Evolutionary conservation across 495 filamentous ascomycete species (phyloP), one percentile per base, ranked within the genome.

Genomic region (Podospora appendiculata): DNA sequence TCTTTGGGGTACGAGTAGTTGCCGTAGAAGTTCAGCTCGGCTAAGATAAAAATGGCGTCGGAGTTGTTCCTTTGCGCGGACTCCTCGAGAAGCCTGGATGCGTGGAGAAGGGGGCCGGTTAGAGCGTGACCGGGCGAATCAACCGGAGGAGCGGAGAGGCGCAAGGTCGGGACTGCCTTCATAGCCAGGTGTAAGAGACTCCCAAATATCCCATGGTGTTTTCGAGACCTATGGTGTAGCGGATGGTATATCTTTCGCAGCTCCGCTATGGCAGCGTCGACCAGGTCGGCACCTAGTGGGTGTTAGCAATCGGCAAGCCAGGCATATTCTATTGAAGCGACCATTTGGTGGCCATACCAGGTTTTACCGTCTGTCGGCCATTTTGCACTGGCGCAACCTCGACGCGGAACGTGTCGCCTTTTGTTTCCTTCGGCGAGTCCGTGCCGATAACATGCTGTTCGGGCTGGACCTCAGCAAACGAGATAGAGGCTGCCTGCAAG

Each of bases 21-120:
- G 66, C 93, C 94, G 64, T 93, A 89, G 68, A 96, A 96, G 66
- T 90, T 96, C 83, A 97, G 86, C 68, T 97, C 88, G 34, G 88
- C 94, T 14, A 99, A 74, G 14, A 95, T 73, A 64, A 85, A 96
- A 45, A 96, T 84, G 19, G 94, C 94, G 67, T 97, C 93, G 3
- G 88, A 74, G 61, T 93, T 87, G 50, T 86, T 84, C 53, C 85
- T 72, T 25, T 81, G 70, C 32, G 88, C 88, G 18, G 94, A 89
- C 39, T 80, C 73, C 59, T 88, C 79, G 50, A 99, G 75, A 43
- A 92, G 76, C 47, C 77, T 75, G 38, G 95, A 86, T 1, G 89
- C 90, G 17, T 78, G 70, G 14, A 71, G 65, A 18, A 81, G 70
- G 19, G 67, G 65, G 1, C 66, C 66, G 46, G 56, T 69, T 25